phyloP scores from a whole-genome alignment of 768 basidiomycete genomes.

The Tulasnella sp. region DNA sequence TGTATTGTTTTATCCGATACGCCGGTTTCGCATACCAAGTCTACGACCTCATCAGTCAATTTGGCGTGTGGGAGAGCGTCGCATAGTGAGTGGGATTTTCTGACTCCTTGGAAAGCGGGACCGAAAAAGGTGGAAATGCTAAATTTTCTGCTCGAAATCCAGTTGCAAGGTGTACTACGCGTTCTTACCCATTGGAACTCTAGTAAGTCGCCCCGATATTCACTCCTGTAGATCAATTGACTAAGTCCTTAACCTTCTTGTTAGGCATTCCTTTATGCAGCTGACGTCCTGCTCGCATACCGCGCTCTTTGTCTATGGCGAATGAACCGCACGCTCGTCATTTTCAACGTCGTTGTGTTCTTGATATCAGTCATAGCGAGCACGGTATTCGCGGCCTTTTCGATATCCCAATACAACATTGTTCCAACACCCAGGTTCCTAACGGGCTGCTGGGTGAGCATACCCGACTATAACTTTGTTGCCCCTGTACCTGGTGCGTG shows the following conservation, averaged over 20 bases:
- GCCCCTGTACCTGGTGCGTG: slow-evolving; percentile 9
- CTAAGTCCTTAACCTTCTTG: neutral
- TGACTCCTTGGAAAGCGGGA: neutral
- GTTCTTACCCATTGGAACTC: slow-evolving; percentile 13
- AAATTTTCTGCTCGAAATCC: neutral
- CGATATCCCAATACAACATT: slow-evolving; percentile 1
- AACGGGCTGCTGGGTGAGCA: neutral
- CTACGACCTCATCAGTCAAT: neutral
- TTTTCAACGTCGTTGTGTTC: neutral
- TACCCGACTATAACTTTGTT: neutral
- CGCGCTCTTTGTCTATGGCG: slow-evolving; percentile 12
- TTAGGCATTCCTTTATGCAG: slow-evolving; percentile 12
- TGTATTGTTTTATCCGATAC: slow-evolving; percentile 18
- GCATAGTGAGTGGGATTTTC: neutral
- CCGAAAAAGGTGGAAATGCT: neutral
- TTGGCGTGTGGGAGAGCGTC: neutral
- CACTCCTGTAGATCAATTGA: neutral
- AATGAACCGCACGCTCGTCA: slow-evolving; percentile 14
- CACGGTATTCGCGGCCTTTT: neutral
- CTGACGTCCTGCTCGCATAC: slow-evolving; percentile 10
- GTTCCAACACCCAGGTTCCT: neutral
- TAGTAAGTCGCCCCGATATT: neutral
- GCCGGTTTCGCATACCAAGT: slow-evolving; percentile 6
- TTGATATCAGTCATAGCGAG: neutral
- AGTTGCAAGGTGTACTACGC: slow-evolving; percentile 7